Evolutionary conservation across 1,284 basidiomycete genomes (phyloP), one percentile per base, ranked within the genome.

Genomic region (Pterula multifida): DNA sequence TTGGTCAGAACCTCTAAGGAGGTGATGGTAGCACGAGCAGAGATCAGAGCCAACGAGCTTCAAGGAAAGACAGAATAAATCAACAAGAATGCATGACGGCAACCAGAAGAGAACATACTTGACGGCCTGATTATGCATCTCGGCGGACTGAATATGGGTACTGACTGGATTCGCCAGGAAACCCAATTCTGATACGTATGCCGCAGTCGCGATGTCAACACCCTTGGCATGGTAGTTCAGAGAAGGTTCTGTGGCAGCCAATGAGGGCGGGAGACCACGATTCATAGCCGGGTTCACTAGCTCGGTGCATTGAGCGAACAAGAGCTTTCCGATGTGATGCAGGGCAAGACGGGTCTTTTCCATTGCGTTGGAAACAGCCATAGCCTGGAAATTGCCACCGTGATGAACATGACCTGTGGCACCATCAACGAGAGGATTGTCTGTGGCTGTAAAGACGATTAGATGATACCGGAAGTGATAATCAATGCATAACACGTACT

Each of bases 361-460:
- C 82, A 92, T 90, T 3, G 84, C 82, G 52, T 89, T 90, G 3
- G 89, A 88, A 49, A 93, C 78, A 1, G 87, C 74, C 79, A 90
- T 87, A 1, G 86, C 88, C 63, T 90, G 87, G 74, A 92, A 91
- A 61, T 90, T 90, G 9, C 90, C 90, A 19, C 89, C 89, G 56
- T 90, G 82, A 62, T 89, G 85, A 3, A 88, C 72, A 39, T 72
- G 66, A 3, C 79, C 80, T 17, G 76, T 79, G 54, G 78, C 72
- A 24, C 78, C 70, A 56, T 89, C 85, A 48, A 89, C 68, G 23
- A 85, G 71, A 13, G 85, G 86, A 60, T 88, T 88, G 59, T 88
- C 79, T 22, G 81, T 90, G 19, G 83, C 79, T 82, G 28, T 21
- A 48, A 24, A 23, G 6, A 44, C 47, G 9, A 17, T 42, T 22